phyloP scores from a whole-genome alignment of 805 yeast genomes.

The Schwanniomyces occidentalis region DNA sequence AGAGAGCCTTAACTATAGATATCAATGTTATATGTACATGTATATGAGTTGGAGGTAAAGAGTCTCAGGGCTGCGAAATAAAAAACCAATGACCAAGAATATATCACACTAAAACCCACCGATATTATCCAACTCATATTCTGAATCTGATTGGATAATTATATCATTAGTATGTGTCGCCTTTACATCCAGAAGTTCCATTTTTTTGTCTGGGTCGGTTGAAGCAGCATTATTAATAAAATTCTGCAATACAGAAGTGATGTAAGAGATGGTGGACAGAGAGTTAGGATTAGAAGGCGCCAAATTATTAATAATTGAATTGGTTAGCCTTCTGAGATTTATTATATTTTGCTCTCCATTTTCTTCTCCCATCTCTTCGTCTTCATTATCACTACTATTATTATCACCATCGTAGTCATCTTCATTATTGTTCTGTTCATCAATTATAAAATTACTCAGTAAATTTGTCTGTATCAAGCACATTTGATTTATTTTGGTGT shows the following conservation, averaged over 20 bases:
- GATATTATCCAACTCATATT: too few relatives aligned
- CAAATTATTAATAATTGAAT: slow-evolving; percentile 10
- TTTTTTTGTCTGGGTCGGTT: not conserved
- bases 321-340: slow-evolving; percentile 27
- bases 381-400: slow-evolving; percentile 9
- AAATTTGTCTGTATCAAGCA: slow-evolving; percentile 35
- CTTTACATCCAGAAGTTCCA: not conserved
- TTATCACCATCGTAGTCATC: slow-evolving; percentile 22
- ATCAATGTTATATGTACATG: too few relatives aligned
- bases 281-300: slow-evolving; percentile 3
- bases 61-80: too few relatives aligned
- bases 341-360: slow-evolving; percentile 26
- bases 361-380: slow-evolving; percentile 21
- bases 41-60: too few relatives aligned
- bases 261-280: slow-evolving; percentile 30
- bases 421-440: slow-evolving; percentile 24
- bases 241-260: slow-evolving; percentile 37
- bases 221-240: slow-evolving; percentile 15
- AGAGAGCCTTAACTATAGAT: too few relatives aligned
- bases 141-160: too few relatives aligned
- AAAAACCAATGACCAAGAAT: too few relatives aligned
- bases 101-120: too few relatives aligned
- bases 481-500: slow-evolving; percentile 16
- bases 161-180: too few relatives aligned
- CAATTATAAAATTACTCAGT: slow-evolving; percentile 38